phyloP scores from a whole-genome alignment of 148 eudicot genomes.

The Rhododendron williamsianum region DNA sequence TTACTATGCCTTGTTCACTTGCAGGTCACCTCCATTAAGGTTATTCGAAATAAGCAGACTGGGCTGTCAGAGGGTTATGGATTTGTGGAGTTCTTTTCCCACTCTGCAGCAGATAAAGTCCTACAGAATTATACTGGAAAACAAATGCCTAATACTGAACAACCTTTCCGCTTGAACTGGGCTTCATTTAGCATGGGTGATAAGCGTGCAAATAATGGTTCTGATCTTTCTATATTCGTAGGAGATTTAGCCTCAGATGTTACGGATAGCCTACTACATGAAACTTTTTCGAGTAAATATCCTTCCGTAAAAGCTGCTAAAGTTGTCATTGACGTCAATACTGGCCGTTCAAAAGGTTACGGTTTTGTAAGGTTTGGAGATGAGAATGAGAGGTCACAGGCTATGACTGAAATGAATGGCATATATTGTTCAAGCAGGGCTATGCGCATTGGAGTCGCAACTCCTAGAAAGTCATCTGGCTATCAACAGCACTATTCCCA shows the following conservation, averaged over 20 bases:
- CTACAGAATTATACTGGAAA: constrained; percentile 50
- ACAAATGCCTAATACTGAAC: constrained; percentile 78
- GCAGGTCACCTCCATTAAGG: constrained; percentile 68
- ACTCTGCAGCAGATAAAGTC: constrained; percentile 72
- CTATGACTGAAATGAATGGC: constrained; percentile 97
- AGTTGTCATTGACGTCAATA: constrained; percentile 86
- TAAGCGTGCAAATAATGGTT: constrained; percentile 73
- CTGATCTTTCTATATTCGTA: constrained; percentile 94
- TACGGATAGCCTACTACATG: constrained; percentile 68
- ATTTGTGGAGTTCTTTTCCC: constrained; percentile 75
- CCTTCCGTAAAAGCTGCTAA: constrained; percentile 95
- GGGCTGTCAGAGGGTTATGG: constrained; percentile 90
- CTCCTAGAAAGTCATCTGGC: constrained; percentile 83
- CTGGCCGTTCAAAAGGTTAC: constrained; percentile 92
- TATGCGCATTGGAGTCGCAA: constrained; percentile 93
- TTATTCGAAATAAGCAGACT: constrained; percentile 90
- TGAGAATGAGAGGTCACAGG: constrained; percentile 75
- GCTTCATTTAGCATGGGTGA: constrained; percentile 92
- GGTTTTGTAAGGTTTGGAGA: constrained; percentile 99
- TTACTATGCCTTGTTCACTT: neutral
- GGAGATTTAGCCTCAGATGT: constrained; percentile 99
- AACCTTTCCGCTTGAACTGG: constrained; percentile 89
- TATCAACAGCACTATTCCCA: constrained; percentile 61
- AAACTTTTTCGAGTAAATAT: constrained; percentile 72
- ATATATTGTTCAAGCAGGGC: constrained; percentile 82